Conservation (phyloP, 2,329 filamentous ascomycete species). For the Nemania sp. region DNA sequence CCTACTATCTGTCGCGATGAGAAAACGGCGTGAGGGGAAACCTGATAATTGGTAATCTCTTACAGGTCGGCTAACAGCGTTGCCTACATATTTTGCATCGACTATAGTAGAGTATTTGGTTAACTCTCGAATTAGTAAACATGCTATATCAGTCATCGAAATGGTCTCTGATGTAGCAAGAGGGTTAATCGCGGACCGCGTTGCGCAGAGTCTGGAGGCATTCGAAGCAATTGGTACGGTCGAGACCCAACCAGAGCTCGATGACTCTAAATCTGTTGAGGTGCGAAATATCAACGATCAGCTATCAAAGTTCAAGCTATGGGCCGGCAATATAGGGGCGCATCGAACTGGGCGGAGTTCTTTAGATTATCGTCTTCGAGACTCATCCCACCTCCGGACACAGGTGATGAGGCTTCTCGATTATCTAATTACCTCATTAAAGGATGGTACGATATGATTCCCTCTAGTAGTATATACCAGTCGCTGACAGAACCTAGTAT, state of each 20-base stretch:
- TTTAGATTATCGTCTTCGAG: constrained; percentile 31
- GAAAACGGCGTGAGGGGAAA: no score
- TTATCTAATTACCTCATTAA: constrained; percentile 23
- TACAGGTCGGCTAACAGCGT: no score
- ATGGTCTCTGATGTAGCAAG: constrained; percentile 3
- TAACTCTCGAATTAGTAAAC: neutral
- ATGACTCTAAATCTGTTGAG: neutral
- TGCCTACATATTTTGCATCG: neutral
- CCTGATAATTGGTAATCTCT: no score
- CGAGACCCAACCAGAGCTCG: neutral
- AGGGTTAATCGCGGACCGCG: constrained; percentile 14
- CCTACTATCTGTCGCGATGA: no score
- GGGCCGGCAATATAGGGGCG: constrained; percentile 31
- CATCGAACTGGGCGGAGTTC: constrained; percentile 28
- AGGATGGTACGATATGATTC: constrained; percentile 12
- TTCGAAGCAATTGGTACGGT: constrained; percentile 16
- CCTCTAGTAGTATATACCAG: neutral
- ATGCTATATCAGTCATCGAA: neutral
- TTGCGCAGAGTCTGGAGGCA: constrained; percentile 12
- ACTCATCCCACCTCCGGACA: constrained; percentile 29
- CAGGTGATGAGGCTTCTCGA: constrained; percentile 34
- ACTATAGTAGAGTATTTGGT: neutral
- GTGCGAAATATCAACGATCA: constrained; percentile 18
- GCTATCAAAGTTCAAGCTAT: constrained; percentile 27
- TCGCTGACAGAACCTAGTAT: constrained; percentile 12